phyloP scores from a whole-genome alignment of 2,329 filamentous ascomycete species.

The Gaeumannomyces tritici region DNA sequence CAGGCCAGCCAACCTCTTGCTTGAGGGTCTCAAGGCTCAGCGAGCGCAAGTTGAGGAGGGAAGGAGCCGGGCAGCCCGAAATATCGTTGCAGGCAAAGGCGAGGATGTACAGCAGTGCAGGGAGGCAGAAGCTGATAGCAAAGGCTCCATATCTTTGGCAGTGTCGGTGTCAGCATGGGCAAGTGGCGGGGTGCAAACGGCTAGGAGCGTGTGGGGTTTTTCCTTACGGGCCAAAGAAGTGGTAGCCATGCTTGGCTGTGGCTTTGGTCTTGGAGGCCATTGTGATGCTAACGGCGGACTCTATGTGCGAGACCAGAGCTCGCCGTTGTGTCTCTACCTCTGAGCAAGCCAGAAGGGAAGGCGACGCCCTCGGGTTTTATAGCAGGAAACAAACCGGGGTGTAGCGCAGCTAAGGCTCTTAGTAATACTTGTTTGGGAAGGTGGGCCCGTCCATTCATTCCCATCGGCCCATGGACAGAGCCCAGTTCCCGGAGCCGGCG shows the following conservation, averaged over 20 bases:
- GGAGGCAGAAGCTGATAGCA: slow-evolving; percentile 70
- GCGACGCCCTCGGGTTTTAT: not conserved
- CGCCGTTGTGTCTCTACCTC: not conserved
- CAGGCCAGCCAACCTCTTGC: slow-evolving; percentile 72
- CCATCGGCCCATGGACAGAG: not conserved
- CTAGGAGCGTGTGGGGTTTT: no score
- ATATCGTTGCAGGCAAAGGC: slow-evolving; percentile 87
- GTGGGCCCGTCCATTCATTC: no score
- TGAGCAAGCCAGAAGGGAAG: not conserved
- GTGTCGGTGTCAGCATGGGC: no score
- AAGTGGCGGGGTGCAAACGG: no score
- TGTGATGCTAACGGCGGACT: no score
- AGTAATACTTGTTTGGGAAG: not conserved
- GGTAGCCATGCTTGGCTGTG: no score
- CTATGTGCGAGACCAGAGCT: no score
- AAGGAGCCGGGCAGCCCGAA: slow-evolving; percentile 81
- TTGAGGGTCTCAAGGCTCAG: slow-evolving; percentile 66
- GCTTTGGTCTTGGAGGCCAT: no score
- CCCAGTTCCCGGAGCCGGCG: not conserved
- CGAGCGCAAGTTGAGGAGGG: slow-evolving; percentile 62
- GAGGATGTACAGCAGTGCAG: slow-evolving; percentile 68
- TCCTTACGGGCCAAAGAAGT: no score
- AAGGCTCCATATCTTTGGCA: slow-evolving; percentile 59
- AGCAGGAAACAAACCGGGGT: not conserved
- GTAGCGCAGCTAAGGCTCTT: not conserved